A percentile compares a stretch with the other conserved stretches of the same genome.
Evolutionary conservation across 2,329 filamentous ascomycete species (phyloP).

Genomic region (Aspergillus phoenicis): DNA sequence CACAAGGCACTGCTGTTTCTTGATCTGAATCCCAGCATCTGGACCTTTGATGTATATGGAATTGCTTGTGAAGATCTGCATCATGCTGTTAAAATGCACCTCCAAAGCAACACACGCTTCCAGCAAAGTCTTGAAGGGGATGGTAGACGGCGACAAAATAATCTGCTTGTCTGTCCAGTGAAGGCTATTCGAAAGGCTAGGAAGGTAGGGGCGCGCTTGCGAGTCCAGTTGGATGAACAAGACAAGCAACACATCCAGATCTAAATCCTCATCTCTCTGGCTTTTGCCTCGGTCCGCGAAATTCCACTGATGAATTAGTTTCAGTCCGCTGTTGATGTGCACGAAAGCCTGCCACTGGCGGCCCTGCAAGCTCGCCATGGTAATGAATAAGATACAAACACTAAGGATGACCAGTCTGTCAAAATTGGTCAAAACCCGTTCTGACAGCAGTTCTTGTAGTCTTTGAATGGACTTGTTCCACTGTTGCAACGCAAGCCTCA

Average conservation of each 20-base stretch:
- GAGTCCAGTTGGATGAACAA: conserved; percentile 5
- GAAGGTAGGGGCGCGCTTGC: conserved; percentile 10
- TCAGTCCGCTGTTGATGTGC: conserved; percentile 11
- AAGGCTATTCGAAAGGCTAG: not conserved
- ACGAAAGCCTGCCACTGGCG: conserved; percentile 9
- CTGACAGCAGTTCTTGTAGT: conserved; percentile 1
- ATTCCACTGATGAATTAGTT: conserved; percentile 7
- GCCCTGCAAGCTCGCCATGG: conserved; percentile 7
- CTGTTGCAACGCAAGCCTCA: not conserved
- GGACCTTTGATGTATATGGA: not conserved
- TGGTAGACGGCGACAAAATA: not conserved
- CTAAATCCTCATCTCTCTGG: not conserved
- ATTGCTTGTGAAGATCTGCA: not conserved
- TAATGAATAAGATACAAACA: conserved; percentile 9
- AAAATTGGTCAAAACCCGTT: not conserved
- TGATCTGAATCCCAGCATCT: not conserved
- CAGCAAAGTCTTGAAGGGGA: not conserved
- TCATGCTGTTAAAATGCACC: not conserved
- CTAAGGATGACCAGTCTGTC: conserved; percentile 6
- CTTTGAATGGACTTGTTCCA: conserved; percentile 5
- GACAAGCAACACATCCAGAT: not conserved
- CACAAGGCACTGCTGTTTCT: not conserved
- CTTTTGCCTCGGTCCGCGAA: not conserved
- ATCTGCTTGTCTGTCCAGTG: not conserved
- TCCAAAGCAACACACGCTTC: not conserved